A percentile compares a stretch with the other conserved stretches of the same genome.
These are phyloP conservation scores for Rubroshorea leprosula DNA, from an alignment of 345 rosid species.

Conservation along the genomic window DNA sequence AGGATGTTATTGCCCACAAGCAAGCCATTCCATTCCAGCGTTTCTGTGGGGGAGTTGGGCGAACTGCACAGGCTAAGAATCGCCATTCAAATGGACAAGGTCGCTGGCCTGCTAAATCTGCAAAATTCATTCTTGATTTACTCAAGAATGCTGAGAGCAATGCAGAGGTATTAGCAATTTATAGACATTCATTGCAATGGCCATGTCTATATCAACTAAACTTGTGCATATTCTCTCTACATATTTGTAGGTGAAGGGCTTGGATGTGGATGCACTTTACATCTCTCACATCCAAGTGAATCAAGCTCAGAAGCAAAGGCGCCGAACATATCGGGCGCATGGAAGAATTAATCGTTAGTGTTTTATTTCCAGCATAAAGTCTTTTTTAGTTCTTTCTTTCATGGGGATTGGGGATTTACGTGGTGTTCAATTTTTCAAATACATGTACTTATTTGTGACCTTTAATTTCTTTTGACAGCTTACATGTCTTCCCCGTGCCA, in stretches of 20 bases:
- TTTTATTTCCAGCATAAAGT: neutral
- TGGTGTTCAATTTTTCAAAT: neutral
- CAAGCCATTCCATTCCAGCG: constrained; percentile 80
- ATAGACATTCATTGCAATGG: neutral
- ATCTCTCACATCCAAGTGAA: constrained; percentile 76
- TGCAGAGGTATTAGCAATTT: constrained; percentile 42
- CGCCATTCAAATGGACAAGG: constrained; percentile 83
- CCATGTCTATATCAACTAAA: neutral
- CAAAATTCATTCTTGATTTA: constrained; percentile 45
- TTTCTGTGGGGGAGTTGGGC: constrained; percentile 70
- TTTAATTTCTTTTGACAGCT: constrained; percentile 34
- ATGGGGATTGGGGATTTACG: too few species aligned
- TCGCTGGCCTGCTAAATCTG: constrained; percentile 65
- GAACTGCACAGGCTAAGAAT: constrained; percentile 78
- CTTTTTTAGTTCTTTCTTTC: neutral
- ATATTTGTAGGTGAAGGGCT: constrained; percentile 51
- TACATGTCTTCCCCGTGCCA: constrained; percentile 79
- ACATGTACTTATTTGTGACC: neutral
- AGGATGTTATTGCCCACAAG: constrained; percentile 72
- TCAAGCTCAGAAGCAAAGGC: constrained; percentile 73
- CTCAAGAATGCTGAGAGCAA: constrained; percentile 73
- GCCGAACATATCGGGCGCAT: constrained; percentile 67
- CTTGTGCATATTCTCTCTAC: neutral
- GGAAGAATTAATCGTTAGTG: constrained; percentile 76
- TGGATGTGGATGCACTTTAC: constrained; percentile 63